Percentiles rank a stretch among this genome's conserved stretches.
Conservation (phyloP, 805 yeast species). For the Schizosaccharomyces japonicus region DNA sequence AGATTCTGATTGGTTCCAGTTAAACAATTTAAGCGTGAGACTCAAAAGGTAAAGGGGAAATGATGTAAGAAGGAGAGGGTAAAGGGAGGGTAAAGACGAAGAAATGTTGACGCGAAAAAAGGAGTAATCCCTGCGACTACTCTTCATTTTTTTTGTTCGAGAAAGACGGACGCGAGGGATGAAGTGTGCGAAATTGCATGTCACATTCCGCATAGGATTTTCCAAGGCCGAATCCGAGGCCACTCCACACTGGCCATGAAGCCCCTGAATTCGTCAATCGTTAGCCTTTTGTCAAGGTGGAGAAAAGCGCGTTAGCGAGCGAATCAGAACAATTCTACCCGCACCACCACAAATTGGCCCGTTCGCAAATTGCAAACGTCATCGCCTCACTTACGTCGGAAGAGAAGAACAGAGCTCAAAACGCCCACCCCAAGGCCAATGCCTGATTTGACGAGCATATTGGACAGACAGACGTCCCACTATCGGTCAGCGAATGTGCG, state of each 20-base stretch:
- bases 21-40: too few relatives aligned
- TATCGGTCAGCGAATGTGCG: too few relatives aligned
- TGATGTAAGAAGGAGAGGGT: too few relatives aligned
- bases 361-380: not conserved
- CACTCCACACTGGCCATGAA: conserved; percentile 93
- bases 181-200: conserved; percentile 49
- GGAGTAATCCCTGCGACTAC: not conserved
- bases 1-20: too few relatives aligned
- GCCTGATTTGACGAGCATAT: conserved; percentile 82
- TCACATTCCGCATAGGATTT: conserved; percentile 97
- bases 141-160: not conserved
- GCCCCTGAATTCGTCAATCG: conserved; percentile 20
- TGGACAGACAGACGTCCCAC: conserved; percentile 93
- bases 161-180: not conserved
- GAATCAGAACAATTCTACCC: too few relatives aligned
- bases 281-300: not conserved
- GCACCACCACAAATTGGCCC: too few relatives aligned
- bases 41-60: too few relatives aligned
- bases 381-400: conserved; percentile 30
- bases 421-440: conserved; percentile 95
- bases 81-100: not conserved
- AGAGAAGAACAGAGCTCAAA: conserved; percentile 64
- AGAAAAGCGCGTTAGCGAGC: too few relatives aligned
- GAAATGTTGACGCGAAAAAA: not conserved
- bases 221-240: conserved; percentile 92